These are phyloP conservation scores for Corylus heterophylla DNA, from an alignment of 306 rosid species.

Conservation along the genomic window DNA sequence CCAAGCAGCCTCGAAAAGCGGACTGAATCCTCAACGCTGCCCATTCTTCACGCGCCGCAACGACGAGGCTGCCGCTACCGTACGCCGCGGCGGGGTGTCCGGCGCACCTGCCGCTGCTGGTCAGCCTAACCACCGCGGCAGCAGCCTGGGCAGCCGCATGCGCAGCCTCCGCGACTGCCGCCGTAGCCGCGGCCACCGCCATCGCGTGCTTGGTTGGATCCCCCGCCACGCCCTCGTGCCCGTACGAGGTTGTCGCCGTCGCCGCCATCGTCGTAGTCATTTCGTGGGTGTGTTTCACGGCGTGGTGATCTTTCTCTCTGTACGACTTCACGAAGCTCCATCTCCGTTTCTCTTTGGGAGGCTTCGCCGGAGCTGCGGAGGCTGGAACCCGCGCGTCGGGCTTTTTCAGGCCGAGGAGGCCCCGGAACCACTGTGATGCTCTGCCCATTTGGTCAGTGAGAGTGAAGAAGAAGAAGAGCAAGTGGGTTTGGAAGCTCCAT, in stretches of 20 bases:
- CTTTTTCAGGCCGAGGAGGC: constrained; percentile 49
- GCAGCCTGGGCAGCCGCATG: constrained; percentile 61
- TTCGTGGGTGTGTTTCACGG: constrained; percentile 11
- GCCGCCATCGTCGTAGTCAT: neutral
- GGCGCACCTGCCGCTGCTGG: constrained; percentile 35
- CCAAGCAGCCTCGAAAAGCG: constrained; percentile 88
- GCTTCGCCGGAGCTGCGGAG: constrained; percentile 28
- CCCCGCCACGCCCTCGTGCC: neutral
- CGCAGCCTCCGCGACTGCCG: constrained; percentile 53
- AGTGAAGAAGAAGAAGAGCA: neutral
- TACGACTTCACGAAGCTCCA: constrained; percentile 74
- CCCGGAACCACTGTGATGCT: constrained; percentile 78
- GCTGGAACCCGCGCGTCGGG: constrained; percentile 18
- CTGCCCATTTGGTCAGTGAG: constrained; percentile 56
- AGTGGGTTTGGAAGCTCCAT: constrained; percentile 25
- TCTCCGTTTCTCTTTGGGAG: constrained; percentile 52
- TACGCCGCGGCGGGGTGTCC: constrained; percentile 8
- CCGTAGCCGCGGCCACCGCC: constrained; percentile 55
- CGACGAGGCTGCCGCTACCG: constrained; percentile 1
- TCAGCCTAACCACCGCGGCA: constrained; percentile 50
- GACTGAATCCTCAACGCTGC: constrained; percentile 85
- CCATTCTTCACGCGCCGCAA: constrained; percentile 47
- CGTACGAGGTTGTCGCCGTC: neutral
- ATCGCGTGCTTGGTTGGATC: constrained; percentile 52
- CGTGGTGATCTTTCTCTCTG: constrained; percentile 38